Conservation (phyloP, 768 basidiomycete species). For the Amylocystis lapponica region DNA sequence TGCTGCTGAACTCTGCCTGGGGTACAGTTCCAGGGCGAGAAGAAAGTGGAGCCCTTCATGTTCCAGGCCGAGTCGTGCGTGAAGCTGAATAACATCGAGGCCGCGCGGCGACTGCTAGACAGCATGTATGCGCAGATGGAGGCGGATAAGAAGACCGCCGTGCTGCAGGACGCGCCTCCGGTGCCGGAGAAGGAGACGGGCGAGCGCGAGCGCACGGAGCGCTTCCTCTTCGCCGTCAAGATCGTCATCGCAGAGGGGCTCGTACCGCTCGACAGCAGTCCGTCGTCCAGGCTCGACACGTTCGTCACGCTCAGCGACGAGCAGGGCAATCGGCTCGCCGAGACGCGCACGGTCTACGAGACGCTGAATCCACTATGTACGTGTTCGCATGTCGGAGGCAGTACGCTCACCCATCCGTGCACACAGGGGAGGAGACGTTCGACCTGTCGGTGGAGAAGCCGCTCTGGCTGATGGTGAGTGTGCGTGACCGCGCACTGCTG, state of each 20-base stretch:
- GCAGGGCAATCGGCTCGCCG: slow-evolving; percentile 81
- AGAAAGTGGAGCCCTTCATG: slow-evolving; percentile 92
- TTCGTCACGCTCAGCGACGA: slow-evolving; percentile 95
- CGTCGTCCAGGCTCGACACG: slow-evolving; percentile 80
- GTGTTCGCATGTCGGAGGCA: no score
- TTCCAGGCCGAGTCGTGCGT: slow-evolving; percentile 93
- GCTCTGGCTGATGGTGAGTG: slow-evolving; percentile 96
- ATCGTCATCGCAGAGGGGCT: slow-evolving; percentile 87
- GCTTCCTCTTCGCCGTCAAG: slow-evolving; percentile 91
- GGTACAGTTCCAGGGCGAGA: slow-evolving; percentile 81
- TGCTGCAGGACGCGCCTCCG: slow-evolving; percentile 56
- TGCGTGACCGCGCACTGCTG: slow-evolving; percentile 83
- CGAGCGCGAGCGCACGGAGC: slow-evolving; percentile 39
- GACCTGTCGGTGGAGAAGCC: slow-evolving; percentile 90
- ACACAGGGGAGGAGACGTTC: slow-evolving; percentile 91
- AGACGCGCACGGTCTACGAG: slow-evolving; percentile 96
- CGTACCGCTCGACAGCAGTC: slow-evolving; percentile 68
- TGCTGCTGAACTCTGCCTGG: no score
- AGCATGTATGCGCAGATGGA: slow-evolving; percentile 91
- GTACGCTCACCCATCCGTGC: no score
- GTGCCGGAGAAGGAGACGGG: slow-evolving; percentile 67
- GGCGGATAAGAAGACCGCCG: slow-evolving; percentile 76
- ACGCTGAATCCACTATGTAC: slow-evolving; percentile 83
- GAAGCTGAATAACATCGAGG: slow-evolving; percentile 96
- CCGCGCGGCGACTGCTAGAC: slow-evolving; percentile 85